phyloP scores from a whole-genome alignment of 2,329 filamentous ascomycete genomes.

The Aspergillus sojae region DNA sequence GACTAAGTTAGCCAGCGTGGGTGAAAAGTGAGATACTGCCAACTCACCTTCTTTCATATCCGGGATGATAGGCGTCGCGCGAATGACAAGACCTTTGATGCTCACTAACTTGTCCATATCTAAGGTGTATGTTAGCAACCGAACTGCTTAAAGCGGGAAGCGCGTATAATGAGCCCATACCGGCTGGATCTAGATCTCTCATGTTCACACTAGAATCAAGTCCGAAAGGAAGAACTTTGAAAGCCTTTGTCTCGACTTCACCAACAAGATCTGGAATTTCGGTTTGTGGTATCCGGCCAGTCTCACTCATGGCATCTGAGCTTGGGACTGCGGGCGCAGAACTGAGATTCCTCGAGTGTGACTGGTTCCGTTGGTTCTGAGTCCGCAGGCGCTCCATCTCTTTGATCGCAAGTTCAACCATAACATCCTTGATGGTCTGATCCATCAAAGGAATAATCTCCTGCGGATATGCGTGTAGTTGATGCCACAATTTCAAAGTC shows the following conservation, averaged over 20 bases:
- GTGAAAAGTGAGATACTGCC: conserved; percentile 1
- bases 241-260: conserved; percentile 77
- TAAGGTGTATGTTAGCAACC: conserved; percentile 35
- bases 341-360: conserved; percentile 59
- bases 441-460: conserved; percentile 98
- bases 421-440: conserved; percentile 87
- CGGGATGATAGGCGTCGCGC: conserved; percentile 92
- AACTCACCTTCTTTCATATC: conserved; percentile 87
- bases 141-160: not conserved
- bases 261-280: conserved; percentile 70
- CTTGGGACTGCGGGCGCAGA: conserved; percentile 78
- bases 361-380: conserved; percentile 52
- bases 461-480: conserved; percentile 89
- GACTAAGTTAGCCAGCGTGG: not conserved
- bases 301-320: conserved; percentile 67
- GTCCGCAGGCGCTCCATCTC: conserved; percentile 73
- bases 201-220: conserved; percentile 86
- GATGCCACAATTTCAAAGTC: conserved; percentile 92
- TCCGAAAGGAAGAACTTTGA: conserved; percentile 86
- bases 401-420: conserved; percentile 83
- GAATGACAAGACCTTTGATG: conserved; percentile 94
- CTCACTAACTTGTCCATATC: conserved; percentile 96
- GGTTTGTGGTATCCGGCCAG: conserved; percentile 32
- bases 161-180: conserved; percentile 41
- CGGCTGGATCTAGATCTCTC: conserved; percentile 88